Conservation (phyloP, 2,329 filamentous ascomycete genomes). For the Parastagonospora avenae region DNA sequence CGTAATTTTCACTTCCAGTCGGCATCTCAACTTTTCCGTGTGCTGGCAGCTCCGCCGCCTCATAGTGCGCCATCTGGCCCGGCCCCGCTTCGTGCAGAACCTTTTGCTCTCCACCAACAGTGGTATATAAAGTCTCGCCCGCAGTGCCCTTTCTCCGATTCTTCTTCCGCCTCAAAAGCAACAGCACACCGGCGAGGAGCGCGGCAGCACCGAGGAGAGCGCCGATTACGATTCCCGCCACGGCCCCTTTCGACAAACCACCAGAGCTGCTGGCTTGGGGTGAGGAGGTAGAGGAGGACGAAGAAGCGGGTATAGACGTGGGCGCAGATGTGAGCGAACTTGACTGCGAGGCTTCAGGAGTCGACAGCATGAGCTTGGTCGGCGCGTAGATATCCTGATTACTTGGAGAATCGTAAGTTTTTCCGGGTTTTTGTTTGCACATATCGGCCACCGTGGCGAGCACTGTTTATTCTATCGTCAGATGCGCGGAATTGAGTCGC, state of each 20-base stretch:
- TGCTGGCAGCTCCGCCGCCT: no score
- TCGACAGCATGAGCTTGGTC: slow-evolving; percentile 12
- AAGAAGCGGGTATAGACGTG: no score
- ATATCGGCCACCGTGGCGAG: slow-evolving; percentile 19
- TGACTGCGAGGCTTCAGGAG: neutral
- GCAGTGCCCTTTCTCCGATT: slow-evolving; percentile 8
- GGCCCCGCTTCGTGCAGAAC: neutral
- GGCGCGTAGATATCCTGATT: slow-evolving; percentile 21
- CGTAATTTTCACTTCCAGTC: no score
- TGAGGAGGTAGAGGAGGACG: neutral
- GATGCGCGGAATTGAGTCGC: neutral
- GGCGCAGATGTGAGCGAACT: slow-evolving; percentile 2
- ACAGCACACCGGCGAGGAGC: slow-evolving; percentile 15
- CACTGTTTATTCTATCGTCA: no score
- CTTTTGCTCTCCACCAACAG: neutral
- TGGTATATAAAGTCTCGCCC: no score
- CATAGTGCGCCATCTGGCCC: neutral
- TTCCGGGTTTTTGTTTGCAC: slow-evolving; percentile 23
- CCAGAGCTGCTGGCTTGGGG: neutral
- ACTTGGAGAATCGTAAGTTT: slow-evolving; percentile 11
- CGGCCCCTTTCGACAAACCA: slow-evolving; percentile 17
- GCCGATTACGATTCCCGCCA: slow-evolving; percentile 24
- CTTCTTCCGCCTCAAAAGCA: slow-evolving; percentile 16
- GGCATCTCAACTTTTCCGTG: no score
- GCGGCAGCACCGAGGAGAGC: slow-evolving; percentile 17